Conservation (phyloP, 2,329 filamentous ascomycete genomes). For the Colletotrichum acutatum region DNA sequence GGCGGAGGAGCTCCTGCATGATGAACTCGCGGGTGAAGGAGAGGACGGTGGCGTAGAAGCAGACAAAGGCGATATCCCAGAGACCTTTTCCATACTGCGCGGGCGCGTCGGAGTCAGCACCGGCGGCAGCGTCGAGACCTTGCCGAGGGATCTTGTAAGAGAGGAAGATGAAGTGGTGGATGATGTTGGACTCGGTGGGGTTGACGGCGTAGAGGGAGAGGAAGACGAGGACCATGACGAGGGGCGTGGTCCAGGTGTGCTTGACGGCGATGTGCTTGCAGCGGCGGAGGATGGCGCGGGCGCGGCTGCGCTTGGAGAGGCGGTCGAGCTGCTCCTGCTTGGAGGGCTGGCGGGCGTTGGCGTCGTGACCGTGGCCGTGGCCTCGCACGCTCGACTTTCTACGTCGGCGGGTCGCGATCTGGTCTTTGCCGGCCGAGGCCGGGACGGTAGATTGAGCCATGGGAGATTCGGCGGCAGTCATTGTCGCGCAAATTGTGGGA, state of each 20-base stretch:
- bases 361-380: slow-evolving; percentile 14
- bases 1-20: slow-evolving; percentile 76
- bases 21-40: slow-evolving; percentile 80
- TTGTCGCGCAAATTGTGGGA: background rate
- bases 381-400: slow-evolving; percentile 34
- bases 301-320: slow-evolving; percentile 33
- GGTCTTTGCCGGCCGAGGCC: slow-evolving; percentile 20
- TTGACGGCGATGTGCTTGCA: slow-evolving; percentile 35
- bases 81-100: slow-evolving; percentile 77
- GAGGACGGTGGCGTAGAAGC: slow-evolving; percentile 77
- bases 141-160: slow-evolving; percentile 70
- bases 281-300: slow-evolving; percentile 29
- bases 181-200: slow-evolving; percentile 71
- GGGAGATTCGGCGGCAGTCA: slow-evolving; percentile 30
- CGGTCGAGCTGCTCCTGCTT: slow-evolving; percentile 31
- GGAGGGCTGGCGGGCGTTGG: slow-evolving; percentile 5
- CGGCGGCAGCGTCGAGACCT: slow-evolving; percentile 43
- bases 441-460: slow-evolving; percentile 20
- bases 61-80: slow-evolving; percentile 76
- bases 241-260: slow-evolving; percentile 56
- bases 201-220: slow-evolving; percentile 69
- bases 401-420: slow-evolving; percentile 27
- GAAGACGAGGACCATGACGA: slow-evolving; percentile 65
- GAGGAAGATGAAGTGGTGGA: slow-evolving; percentile 74
- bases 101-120: slow-evolving; percentile 43